A percentile compares a stretch with the other conserved stretches of the same genome.
Evolutionary conservation across 2,329 filamentous ascomycete genomes (phyloP).

Genomic region (Hypoxylon sp.): DNA sequence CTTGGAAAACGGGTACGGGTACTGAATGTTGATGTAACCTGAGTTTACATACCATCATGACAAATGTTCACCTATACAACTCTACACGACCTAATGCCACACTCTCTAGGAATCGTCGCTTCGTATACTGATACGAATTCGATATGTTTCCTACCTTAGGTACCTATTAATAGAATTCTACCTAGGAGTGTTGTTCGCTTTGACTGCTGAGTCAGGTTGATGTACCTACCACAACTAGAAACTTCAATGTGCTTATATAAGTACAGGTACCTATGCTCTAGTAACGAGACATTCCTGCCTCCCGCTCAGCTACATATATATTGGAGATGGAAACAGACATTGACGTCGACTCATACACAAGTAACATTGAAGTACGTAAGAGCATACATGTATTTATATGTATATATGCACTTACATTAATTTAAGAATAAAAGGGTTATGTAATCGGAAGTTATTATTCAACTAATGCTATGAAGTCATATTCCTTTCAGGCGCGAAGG

Average conservation of each 20-base stretch:
- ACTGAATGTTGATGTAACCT: neutral
- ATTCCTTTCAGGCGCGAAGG: conserved; percentile 14
- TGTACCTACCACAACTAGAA: neutral
- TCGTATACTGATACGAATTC: neutral
- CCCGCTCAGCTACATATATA: neutral
- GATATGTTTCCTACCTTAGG: neutral
- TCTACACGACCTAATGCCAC: neutral
- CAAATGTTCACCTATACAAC: neutral
- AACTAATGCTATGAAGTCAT: conserved; percentile 39
- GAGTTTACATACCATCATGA: neutral
- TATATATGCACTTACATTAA: neutral
- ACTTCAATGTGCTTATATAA: too few species aligned
- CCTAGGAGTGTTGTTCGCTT: neutral
- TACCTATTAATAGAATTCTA: too few species aligned
- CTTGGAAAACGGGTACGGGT: neutral
- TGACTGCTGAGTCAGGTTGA: neutral
- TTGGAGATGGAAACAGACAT: neutral
- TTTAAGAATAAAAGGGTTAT: neutral
- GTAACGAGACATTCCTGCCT: neutral
- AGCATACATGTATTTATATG: too few species aligned
- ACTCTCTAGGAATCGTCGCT: neutral
- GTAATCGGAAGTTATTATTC: conserved; percentile 3
- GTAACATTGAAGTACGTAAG: too few species aligned
- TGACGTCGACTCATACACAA: too few species aligned
- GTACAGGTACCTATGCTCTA: neutral